phyloP scores from a whole-genome alignment of 2,329 filamentous ascomycete species.

The Lasiodiplodia sp. region DNA sequence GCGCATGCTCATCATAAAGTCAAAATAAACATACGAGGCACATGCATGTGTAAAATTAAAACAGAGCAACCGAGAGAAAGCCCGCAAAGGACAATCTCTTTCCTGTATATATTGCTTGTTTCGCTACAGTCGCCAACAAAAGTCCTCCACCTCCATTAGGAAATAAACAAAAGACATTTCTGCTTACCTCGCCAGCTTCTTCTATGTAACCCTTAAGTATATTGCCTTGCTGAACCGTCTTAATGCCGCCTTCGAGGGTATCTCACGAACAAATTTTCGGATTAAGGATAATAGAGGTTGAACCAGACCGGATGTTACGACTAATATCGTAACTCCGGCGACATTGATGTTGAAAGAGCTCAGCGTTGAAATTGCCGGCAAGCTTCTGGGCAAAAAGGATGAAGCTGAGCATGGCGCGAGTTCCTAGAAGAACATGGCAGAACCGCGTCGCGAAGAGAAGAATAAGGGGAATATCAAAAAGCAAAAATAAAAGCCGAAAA shows the following conservation, averaged over 20 bases:
- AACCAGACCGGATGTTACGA: neutral
- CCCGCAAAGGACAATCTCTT: neutral
- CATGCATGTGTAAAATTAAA: neutral
- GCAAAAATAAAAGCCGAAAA: neutral
- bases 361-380: neutral
- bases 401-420: neutral
- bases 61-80: neutral
- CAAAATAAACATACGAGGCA: neutral
- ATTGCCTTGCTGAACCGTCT: neutral
- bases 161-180: neutral
- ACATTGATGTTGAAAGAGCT: neutral
- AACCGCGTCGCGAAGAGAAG: neutral
- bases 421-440: neutral
- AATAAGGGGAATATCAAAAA: neutral
- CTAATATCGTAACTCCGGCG: neutral
- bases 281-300: neutral
- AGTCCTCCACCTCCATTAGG: neutral
- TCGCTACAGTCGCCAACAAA: neutral
- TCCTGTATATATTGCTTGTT: neutral
- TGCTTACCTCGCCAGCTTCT: neutral
- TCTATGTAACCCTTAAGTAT: neutral
- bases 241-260: neutral
- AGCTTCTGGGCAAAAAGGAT: neutral
- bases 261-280: neutral
- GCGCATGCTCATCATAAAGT: neutral